Evolutionary conservation across 352 stramenopile species (phyloP).

Genomic region (Aphanomyces cochlioides): DNA sequence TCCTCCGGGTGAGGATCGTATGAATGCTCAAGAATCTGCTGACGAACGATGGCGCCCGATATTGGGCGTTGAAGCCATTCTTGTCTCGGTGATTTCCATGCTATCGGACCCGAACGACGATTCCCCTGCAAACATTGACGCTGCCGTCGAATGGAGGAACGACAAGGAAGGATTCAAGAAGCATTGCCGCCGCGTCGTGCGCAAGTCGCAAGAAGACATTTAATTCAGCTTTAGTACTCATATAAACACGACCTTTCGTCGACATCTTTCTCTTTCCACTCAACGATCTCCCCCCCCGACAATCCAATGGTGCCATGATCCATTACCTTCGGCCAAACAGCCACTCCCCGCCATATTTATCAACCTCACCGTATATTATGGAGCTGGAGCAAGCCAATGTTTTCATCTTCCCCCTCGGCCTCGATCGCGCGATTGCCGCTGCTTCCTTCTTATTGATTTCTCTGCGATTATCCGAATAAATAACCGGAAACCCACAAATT

Average conservation of each 20-base stretch:
- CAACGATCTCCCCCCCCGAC: no score
- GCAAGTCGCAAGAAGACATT: constrained; percentile 91
- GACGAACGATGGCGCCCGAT: constrained; percentile 99
- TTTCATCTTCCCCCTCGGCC: no score
- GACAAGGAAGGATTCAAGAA: constrained; percentile 94
- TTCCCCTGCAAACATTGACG: constrained; percentile 99
- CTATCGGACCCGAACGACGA: constrained; percentile 99
- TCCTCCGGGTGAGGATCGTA: constrained; percentile 95
- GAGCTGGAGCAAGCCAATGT: no score
- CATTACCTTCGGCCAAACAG: no score
- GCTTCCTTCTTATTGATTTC: no score
- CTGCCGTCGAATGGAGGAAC: constrained; percentile 90
- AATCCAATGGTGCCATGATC: no score
- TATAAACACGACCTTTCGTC: background rate
- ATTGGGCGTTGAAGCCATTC: constrained; percentile 93
- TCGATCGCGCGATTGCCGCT: no score
- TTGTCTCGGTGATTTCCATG: constrained; percentile 98
- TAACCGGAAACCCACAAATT: no score
- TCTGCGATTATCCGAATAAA: no score
- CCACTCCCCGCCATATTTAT: no score
- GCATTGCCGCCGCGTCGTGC: constrained; percentile 84
- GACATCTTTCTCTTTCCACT: background rate
- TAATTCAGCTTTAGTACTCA: constrained; percentile 39
- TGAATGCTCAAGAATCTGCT: constrained; percentile 97
- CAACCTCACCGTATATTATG: no score